A percentile compares a stretch with the other conserved stretches of the same genome.
phyloP scores from a whole-genome alignment of 768 basidiomycete species.

The Russula olivacea region DNA sequence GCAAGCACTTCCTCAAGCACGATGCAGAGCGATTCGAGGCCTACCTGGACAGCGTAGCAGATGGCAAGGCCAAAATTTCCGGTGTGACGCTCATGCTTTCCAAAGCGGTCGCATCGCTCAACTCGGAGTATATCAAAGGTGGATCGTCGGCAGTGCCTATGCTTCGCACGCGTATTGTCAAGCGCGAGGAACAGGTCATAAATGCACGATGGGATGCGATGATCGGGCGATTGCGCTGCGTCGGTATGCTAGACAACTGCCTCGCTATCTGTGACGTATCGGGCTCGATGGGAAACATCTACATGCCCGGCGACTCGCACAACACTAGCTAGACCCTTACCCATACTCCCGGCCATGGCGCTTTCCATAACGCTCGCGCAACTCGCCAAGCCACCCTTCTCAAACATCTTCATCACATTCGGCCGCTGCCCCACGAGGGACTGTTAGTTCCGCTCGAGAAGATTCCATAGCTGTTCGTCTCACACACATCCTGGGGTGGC shows the following conservation, averaged over 20 bases:
- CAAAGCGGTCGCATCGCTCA: constrained; percentile 30
- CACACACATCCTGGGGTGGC: too few relatives aligned
- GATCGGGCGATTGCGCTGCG: constrained; percentile 45
- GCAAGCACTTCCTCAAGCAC: constrained; percentile 47
- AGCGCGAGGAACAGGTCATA: constrained; percentile 40
- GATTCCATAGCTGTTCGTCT: too few relatives aligned
- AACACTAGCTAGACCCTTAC: constrained; percentile 27
- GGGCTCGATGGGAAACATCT: constrained; percentile 55
- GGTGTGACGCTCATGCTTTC: constrained; percentile 60
- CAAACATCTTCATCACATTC: too few relatives aligned
- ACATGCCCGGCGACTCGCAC: background rate
- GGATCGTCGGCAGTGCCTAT: constrained; percentile 23
- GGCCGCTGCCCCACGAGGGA: too few relatives aligned
- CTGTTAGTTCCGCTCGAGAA: too few relatives aligned
- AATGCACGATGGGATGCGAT: constrained; percentile 66
- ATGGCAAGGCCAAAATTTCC: constrained; percentile 49
- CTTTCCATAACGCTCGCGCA: too few relatives aligned
- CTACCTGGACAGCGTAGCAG: constrained; percentile 53
- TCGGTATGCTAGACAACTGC: constrained; percentile 52
- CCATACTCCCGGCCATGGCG: constrained; percentile 57
- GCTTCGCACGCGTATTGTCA: constrained; percentile 31
- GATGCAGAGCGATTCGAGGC: constrained; percentile 53
- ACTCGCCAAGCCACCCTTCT: too few relatives aligned
- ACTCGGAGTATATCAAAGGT: constrained; percentile 12
- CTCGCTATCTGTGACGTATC: constrained; percentile 72